Percentiles rank a stretch among this genome's conserved stretches.
Evolutionary conservation across 1,284 basidiomycete genomes (phyloP).

Genomic region (Trichosporon sp.): DNA sequence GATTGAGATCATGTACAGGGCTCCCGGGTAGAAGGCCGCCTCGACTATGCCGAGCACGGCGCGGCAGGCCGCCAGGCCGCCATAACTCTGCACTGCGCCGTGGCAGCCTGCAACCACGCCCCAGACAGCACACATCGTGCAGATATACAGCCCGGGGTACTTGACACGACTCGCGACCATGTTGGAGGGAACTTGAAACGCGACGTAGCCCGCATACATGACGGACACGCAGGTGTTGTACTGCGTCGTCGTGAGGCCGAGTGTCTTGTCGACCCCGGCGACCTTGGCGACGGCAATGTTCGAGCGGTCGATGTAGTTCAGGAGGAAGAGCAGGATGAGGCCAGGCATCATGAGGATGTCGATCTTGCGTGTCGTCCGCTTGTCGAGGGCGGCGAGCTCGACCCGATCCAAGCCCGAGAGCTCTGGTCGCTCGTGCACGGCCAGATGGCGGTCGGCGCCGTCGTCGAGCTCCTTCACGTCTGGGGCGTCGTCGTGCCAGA

Average conservation of each 20-base stretch:
- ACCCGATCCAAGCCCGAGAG: too few relatives aligned
- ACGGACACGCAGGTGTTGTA: conserved; percentile 46
- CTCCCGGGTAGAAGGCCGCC: conserved; percentile 35
- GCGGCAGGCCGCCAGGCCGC: conserved; percentile 44
- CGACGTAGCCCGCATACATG: conserved; percentile 31
- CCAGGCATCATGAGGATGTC: conserved; percentile 35
- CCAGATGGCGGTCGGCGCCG: conserved; percentile 28
- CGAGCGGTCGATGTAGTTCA: conserved; percentile 28
- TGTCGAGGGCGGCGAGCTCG: conserved; percentile 43
- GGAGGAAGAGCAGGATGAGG: conserved; percentile 25
- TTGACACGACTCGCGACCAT: conserved; percentile 40
- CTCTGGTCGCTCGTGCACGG: conserved; percentile 36
- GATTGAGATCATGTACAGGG: conserved; percentile 42
- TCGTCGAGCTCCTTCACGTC: conserved; percentile 14
- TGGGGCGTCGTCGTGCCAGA: conserved; percentile 1
- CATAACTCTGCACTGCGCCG: conserved; percentile 42
- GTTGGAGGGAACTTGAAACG: conserved; percentile 52
- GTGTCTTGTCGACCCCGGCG: conserved; percentile 26
- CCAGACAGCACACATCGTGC: conserved; percentile 42
- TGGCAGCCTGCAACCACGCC: conserved; percentile 44
- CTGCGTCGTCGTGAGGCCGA: conserved; percentile 30
- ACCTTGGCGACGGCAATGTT: conserved; percentile 46
- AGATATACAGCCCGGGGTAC: conserved; percentile 46
- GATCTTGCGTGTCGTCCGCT: conserved; percentile 34
- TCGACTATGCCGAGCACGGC: conserved; percentile 45